These are phyloP conservation scores for Neonectria coccinea DNA, from an alignment of 2,329 filamentous ascomycete genomes.

Conservation along the genomic window DNA sequence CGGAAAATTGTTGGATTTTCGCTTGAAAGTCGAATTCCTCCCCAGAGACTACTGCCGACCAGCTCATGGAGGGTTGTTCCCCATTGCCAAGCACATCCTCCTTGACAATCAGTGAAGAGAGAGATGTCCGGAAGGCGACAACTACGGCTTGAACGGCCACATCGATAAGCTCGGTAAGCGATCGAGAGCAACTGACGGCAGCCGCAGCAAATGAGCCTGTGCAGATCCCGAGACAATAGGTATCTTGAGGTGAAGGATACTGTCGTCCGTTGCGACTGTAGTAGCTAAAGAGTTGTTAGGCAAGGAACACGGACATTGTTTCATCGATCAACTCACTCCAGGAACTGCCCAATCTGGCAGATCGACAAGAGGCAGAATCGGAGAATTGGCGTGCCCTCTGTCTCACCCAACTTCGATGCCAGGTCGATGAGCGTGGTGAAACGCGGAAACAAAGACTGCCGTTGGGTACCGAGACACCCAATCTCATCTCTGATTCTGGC, in stretches of 20 bases:
- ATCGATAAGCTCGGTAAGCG: conserved; percentile 39
- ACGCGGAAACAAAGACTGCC: conserved; percentile 41
- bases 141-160: conserved; percentile 35
- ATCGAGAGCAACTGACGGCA: conserved; percentile 40
- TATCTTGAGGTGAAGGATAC: conserved; percentile 37
- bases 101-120: conserved; percentile 32
- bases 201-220: conserved; percentile 45
- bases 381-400: conserved; percentile 33
- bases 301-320: background rate
- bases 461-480: conserved; percentile 27
- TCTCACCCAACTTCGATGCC: conserved; percentile 36
- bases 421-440: conserved; percentile 47
- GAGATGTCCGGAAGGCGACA: conserved; percentile 37
- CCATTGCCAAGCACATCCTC: conserved; percentile 30
- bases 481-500: conserved; percentile 40
- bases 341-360: conserved; percentile 43
- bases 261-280: conserved; percentile 30
- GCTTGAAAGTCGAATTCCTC: conserved; percentile 23
- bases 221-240: conserved; percentile 41
- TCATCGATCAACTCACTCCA: conserved; percentile 35
- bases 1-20: conserved; percentile 17
- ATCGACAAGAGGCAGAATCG: conserved; percentile 40
- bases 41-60: conserved; percentile 36
- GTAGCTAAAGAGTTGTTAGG: conserved; percentile 18
- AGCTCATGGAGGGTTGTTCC: conserved; percentile 18